Conservation (phyloP, 805 yeast species). For the Cephaloascus albidus region DNA sequence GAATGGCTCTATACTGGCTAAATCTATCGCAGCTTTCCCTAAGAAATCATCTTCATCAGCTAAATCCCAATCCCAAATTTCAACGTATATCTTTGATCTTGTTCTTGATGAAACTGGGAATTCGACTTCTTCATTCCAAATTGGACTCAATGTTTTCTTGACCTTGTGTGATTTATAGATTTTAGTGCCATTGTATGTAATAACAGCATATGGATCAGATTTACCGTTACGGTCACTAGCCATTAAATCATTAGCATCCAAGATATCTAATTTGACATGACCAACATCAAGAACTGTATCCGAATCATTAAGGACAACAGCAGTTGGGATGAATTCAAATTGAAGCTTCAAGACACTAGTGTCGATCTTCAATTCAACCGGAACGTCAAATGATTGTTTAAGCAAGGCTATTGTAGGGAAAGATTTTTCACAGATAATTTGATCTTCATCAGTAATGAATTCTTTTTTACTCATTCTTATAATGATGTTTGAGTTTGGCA, state of each 20-base stretch:
- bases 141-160: slow-evolving; percentile 63
- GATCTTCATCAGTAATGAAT: slow-evolving; percentile 34
- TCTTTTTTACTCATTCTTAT: slow-evolving; percentile 49
- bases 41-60: slow-evolving; percentile 58
- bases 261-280: slow-evolving; percentile 40
- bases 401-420: slow-evolving; percentile 47
- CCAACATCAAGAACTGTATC: slow-evolving; percentile 71
- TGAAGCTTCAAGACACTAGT: slow-evolving; percentile 34
- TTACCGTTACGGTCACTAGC: slow-evolving; percentile 68
- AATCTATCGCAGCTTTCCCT: slow-evolving; percentile 43
- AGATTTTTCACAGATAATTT: slow-evolving; percentile 40
- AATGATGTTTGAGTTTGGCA: slow-evolving; percentile 47
- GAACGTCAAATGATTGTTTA: slow-evolving; percentile 33
- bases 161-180: slow-evolving; percentile 50
- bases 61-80: slow-evolving; percentile 71
- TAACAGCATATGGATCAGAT: slow-evolving; percentile 59
- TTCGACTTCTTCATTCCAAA: slow-evolving; percentile 61
- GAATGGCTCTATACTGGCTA: slow-evolving; percentile 37
- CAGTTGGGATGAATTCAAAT: slow-evolving; percentile 54
- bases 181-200: slow-evolving; percentile 45
- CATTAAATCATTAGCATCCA: slow-evolving; percentile 42
- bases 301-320: slow-evolving; percentile 38
- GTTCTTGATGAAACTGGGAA: slow-evolving; percentile 59
- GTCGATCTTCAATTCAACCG: slow-evolving; percentile 35
- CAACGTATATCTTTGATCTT: slow-evolving; percentile 36